A percentile compares a stretch with the other conserved stretches of the same genome.
Conservation (phyloP, 164 flowering plant genomes). For the Annona squamosa region DNA sequence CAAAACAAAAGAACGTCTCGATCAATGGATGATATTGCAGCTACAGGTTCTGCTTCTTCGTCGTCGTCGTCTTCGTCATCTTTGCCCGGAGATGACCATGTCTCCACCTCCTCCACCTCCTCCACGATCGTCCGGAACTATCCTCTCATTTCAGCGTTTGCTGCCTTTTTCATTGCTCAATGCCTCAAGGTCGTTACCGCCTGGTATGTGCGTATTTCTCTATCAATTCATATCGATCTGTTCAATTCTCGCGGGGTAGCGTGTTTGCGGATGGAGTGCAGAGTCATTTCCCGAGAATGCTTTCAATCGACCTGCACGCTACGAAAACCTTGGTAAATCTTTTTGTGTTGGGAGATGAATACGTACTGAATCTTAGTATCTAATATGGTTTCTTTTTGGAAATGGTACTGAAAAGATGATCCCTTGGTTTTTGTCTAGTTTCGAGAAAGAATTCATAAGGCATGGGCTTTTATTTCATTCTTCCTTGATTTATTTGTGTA, state of each 20-base stretch:
- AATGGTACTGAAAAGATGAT: too few species aligned
- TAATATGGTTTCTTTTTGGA: background rate
- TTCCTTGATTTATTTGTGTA: too few species aligned
- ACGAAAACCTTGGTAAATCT: background rate
- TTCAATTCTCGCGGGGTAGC: background rate
- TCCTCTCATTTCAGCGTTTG: slow-evolving; percentile 54
- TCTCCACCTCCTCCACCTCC: slow-evolving; percentile 5
- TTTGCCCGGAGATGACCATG: background rate
- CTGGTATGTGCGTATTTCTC: slow-evolving; percentile 38
- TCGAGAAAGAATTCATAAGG: too few species aligned
- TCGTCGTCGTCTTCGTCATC: slow-evolving; percentile 21
- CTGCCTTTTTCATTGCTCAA: slow-evolving; percentile 59
- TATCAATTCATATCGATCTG: background rate
- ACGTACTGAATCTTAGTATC: background rate
- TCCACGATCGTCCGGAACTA: slow-evolving; percentile 33
- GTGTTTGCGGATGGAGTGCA: background rate
- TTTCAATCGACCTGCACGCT: background rate
- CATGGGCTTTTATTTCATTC: too few species aligned
- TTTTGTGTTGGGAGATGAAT: too few species aligned
- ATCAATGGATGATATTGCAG: background rate
- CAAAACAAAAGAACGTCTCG: background rate
- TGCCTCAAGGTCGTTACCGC: slow-evolving; percentile 53
- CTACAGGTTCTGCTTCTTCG: slow-evolving; percentile 5
- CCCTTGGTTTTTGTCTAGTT: too few species aligned
- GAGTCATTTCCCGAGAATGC: background rate